Base-by-base conservation (phyloP, 495 filamentous ascomycete genomes). In the Daldinia caldariorum region DNA sequence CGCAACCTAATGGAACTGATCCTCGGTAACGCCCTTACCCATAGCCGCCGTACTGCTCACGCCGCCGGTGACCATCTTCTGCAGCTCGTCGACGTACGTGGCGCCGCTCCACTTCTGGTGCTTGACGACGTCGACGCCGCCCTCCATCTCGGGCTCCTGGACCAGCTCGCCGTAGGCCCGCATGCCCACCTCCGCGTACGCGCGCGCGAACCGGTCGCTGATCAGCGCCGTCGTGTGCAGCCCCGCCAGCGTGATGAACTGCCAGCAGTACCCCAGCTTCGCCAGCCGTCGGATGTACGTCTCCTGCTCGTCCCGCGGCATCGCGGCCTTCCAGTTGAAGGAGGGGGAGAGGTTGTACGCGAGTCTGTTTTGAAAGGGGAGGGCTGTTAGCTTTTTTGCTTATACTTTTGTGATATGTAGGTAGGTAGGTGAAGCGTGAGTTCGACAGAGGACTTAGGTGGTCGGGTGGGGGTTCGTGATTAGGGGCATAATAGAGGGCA, bases 271-370 rank as follows among this genome's bases (percentile, higher is more conserved):
- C 53, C 95, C 95, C 34, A 99, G 88, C 45, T 81, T 79, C 61
- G 89, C 93, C 41, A 99, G 90, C 20, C 94, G 92, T 66, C 89
- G 82, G 83, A 99, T 98, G 83, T 97, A 99, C 20, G 96, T 98
- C 82, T 97, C 92, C 81, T 99, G 96, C 78, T 98, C 96, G 50
- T 89, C 84, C 69, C 90, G 87, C 31, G 92, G 84, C 96, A 99
- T 99, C 77, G 96, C 95, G 49, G 94, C 84, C 84, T 98, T 97
- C 95, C 95, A 99, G 88, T 98, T 98, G 89, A 99, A 99, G 41
- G 93, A 97, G 31, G 96, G 96, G 0, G 94, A 97, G 58, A 99
- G 89, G 83, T 98, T 98, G 84, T 98, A 99, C 5, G 95, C 90
- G 49, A 98, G 89, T 79, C 91, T 94, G 64, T 34, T 43, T 35